Evolutionary conservation across 306 rosid genomes (phyloP).

Genomic region (Quercus agrifolia): DNA sequence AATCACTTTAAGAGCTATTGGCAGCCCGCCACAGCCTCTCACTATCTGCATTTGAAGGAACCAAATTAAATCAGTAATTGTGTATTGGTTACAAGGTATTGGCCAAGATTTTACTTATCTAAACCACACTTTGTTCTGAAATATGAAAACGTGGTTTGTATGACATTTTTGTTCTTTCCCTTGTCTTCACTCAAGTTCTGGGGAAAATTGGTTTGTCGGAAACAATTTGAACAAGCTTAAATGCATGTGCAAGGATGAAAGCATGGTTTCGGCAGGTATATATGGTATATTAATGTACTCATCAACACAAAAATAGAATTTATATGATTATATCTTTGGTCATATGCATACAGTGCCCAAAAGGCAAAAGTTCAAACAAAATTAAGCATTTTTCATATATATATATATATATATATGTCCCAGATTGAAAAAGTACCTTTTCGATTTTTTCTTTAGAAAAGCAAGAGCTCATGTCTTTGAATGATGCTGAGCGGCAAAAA

Average conservation of each 20-base stretch:
- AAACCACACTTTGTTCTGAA: too few relatives aligned
- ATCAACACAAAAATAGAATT: too few relatives aligned
- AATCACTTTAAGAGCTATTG: conserved; percentile 26
- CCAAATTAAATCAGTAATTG: neutral
- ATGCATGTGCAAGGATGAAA: too few relatives aligned
- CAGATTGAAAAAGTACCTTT: neutral
- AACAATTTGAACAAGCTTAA: too few relatives aligned
- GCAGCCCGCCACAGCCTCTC: conserved; percentile 19
- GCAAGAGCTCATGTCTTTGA: neutral
- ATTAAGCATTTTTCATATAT: neutral
- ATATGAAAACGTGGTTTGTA: too few relatives aligned
- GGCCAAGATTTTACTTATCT: neutral
- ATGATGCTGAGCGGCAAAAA: conserved; percentile 19
- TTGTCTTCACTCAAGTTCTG: too few relatives aligned
- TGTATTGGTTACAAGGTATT: neutral
- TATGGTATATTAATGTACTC: too few relatives aligned
- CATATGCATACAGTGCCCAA: neutral
- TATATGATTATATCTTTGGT: too few relatives aligned
- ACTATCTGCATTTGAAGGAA: conserved; percentile 24
- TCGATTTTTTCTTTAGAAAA: conserved; percentile 4
- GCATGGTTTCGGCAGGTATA: too few relatives aligned
- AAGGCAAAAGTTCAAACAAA: neutral
- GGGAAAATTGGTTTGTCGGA: too few relatives aligned
- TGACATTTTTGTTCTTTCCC: too few relatives aligned
- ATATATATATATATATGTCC: neutral